Base-by-base conservation (phyloP, 1,139 yeast genomes). In the Nakaseomyces glabratus region DNA sequence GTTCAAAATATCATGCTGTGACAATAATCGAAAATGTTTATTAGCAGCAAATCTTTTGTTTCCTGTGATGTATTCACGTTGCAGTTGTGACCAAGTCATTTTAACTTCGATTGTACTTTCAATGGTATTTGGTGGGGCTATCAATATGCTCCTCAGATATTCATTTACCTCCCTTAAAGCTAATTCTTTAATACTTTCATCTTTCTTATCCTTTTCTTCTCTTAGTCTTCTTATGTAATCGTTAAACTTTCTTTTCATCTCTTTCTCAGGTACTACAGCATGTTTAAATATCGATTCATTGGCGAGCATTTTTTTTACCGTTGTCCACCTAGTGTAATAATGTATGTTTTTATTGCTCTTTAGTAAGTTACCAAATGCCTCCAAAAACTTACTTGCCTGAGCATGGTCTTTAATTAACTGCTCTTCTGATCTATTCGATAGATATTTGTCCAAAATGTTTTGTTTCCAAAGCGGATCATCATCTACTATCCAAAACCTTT, bases 201-300 rank as follows among this genome's bases (percentile, higher is more conserved):
- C 41, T 18, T 49, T 48, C 0, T 53, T 51, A 1, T 69, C 66
- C 35, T 70, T 66, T 20, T 60, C 62, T 1, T 49, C 40, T 22
- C 65, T 60, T 28, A 82, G 54, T 0, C 52, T 48, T 6, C 52
- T 57, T 2, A 73, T 64, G 48, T 67, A 79, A 23, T 71, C 71
- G 28, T 62, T 55, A 49, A 71, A 82, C 2, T 76, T 63, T 25
- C 63, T 63, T 26, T 63, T 65, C 35, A 77, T 73, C 35, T 76
- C 69, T 18, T 61, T 61, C 37, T 76, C 84, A 19, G 75, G 66
- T 23, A 80, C 66, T 20, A 77, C 71, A 2, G 82, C 65, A 47
- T 74, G 79, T 42, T 66, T 68, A 55, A 76, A 82, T 9, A 79
- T 70, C 0, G 88, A 76, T 47, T 82, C 93, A 34, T 77, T 76